Percentiles rank a stretch among this genome's conserved stretches.
Evolutionary conservation across 1,284 basidiomycete species (phyloP).

Genomic region (Fistulinella cinereoalba): DNA sequence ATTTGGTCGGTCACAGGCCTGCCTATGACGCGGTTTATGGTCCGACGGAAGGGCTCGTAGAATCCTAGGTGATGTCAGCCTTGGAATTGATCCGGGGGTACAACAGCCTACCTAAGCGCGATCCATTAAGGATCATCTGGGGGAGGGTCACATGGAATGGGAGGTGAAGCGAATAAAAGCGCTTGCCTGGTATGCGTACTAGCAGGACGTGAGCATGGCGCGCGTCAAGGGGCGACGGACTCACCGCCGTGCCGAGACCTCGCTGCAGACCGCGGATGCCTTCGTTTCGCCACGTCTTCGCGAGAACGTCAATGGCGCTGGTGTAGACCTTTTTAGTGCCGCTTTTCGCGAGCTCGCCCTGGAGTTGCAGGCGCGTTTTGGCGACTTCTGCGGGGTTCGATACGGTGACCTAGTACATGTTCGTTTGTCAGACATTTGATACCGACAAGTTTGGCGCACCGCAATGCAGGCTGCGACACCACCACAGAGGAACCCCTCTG

Average conservation of each 20-base stretch:
- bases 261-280: slow-evolving; percentile 89
- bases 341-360: slow-evolving; percentile 84
- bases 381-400: slow-evolving; percentile 89
- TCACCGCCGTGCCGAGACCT: slow-evolving; percentile 85
- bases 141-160: slow-evolving; percentile 6
- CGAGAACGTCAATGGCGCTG: slow-evolving; percentile 82
- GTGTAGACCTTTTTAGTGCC: slow-evolving; percentile 82
- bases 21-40: slow-evolving; percentile 71
- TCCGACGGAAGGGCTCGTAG: slow-evolving; percentile 87
- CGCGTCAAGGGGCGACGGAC: slow-evolving; percentile 35
- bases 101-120: slow-evolving; percentile 70
- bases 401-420: slow-evolving; percentile 62
- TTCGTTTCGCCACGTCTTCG: slow-evolving; percentile 90
- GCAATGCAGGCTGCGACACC: slow-evolving; percentile 87
- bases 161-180: neutral
- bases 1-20: slow-evolving; percentile 62
- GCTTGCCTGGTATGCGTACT: slow-evolving; percentile 90
- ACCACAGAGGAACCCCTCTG: slow-evolving; percentile 83
- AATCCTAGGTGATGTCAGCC: slow-evolving; percentile 59
- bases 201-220: slow-evolving; percentile 17
- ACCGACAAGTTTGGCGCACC: slow-evolving; percentile 37
- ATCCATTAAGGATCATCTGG: slow-evolving; percentile 91
- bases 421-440: neutral
- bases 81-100: neutral
- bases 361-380: slow-evolving; percentile 91